phyloP scores from a whole-genome alignment of 495 filamentous ascomycete genomes.

The Neurospora sp. region DNA sequence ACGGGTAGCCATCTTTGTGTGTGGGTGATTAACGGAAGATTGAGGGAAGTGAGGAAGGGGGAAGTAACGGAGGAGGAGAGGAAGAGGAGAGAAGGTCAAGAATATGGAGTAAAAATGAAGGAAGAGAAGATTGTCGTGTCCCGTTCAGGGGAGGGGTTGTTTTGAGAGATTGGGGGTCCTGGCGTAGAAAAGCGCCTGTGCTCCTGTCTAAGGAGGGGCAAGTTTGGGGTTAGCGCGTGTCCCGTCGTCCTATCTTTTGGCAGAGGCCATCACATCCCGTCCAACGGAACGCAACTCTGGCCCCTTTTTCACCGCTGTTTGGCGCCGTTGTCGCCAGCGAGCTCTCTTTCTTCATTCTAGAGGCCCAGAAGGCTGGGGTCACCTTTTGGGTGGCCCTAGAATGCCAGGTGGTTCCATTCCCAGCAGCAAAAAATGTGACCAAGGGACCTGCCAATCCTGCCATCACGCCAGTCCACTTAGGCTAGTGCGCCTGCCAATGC shows the following conservation, averaged over 20 bases:
- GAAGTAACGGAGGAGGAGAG: slow-evolving; percentile 1
- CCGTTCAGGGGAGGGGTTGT: neutral
- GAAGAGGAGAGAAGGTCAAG: neutral
- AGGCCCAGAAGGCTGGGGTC: neutral
- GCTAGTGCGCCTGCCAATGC: neutral
- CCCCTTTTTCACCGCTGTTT: neutral
- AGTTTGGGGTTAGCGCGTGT: neutral
- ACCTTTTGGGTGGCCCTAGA: neutral
- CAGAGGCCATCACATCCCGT: neutral
- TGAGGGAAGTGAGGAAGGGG: slow-evolving; percentile 5
- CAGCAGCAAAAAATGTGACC: neutral
- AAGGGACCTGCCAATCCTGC: neutral
- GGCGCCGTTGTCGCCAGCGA: neutral
- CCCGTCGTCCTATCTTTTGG: neutral
- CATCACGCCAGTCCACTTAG: neutral
- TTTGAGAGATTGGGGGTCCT: neutral
- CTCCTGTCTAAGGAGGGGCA: neutral
- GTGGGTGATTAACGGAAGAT: slow-evolving; percentile 1
- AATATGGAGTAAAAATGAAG: neutral
- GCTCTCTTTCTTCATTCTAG: neutral
- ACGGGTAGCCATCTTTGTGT: slow-evolving; percentile 64
- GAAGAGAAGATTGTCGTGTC: neutral
- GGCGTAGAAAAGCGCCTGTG: neutral
- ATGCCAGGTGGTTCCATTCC: neutral
- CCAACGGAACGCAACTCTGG: neutral